Percentiles rank a stretch among this genome's conserved stretches.
phyloP scores from a whole-genome alignment of 2,329 filamentous ascomycete species.

The Ophiostoma quercus region DNA sequence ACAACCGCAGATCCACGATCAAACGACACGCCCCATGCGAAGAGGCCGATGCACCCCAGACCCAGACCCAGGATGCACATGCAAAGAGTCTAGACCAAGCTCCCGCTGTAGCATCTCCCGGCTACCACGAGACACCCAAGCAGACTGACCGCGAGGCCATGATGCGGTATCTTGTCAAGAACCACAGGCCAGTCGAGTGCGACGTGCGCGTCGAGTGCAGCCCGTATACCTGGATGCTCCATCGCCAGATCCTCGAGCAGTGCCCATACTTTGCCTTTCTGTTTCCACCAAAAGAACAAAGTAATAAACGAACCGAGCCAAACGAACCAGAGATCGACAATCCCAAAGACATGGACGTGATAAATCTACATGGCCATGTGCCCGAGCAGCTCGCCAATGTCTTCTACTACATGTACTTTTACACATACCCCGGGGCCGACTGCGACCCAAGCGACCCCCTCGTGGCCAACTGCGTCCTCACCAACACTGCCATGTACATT shows the following conservation, averaged over 20 bases:
- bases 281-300: background rate
- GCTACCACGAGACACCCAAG: background rate
- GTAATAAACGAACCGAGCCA: too few species aligned
- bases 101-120: background rate
- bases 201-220: conserved; percentile 23
- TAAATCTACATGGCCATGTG: conserved; percentile 26
- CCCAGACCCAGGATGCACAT: background rate
- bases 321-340: background rate
- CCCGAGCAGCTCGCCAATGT: conserved; percentile 27
- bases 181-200: conserved; percentile 11
- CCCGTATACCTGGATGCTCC: conserved; percentile 19
- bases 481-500: conserved; percentile 31
- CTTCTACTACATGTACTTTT: conserved; percentile 32
- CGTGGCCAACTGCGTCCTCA: conserved; percentile 26
- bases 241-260: conserved; percentile 22
- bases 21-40: background rate
- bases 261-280: conserved; percentile 21
- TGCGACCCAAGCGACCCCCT: conserved; percentile 25
- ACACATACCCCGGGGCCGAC: conserved; percentile 25
- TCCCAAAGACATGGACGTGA: background rate
- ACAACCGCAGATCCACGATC: background rate
- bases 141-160: conserved; percentile 9
- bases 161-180: conserved; percentile 10
- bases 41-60: background rate
- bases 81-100: background rate